A percentile compares a stretch with the other conserved stretches of the same genome.
phyloP scores from a whole-genome alignment of 306 rosid genomes.

The Elaeagnus macrophylla region DNA sequence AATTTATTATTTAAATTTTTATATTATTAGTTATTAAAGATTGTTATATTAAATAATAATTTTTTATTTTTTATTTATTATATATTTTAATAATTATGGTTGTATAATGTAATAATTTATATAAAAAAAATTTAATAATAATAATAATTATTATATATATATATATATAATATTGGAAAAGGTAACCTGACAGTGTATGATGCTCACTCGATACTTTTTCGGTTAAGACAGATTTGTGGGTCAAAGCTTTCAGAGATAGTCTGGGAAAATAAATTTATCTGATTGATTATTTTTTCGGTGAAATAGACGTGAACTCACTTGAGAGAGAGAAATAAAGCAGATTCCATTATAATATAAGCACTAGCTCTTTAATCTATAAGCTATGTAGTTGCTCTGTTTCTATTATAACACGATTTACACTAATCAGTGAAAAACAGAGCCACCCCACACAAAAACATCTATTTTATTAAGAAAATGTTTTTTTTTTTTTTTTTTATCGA shows the following conservation, averaged over 20 bases:
- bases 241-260: constrained; percentile 60
- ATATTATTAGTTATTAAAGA: too few relatives aligned
- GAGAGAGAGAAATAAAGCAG: constrained; percentile 47
- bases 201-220: constrained; percentile 39
- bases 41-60: too few relatives aligned
- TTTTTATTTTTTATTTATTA: too few relatives aligned
- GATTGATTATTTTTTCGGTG: constrained; percentile 50
- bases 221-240: constrained; percentile 74
- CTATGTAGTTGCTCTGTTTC: constrained; percentile 11
- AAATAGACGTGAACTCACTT: constrained; percentile 64
- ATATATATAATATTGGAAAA: too few relatives aligned
- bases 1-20: too few relatives aligned
- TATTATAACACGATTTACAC: constrained; percentile 5
- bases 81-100: too few relatives aligned
- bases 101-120: too few relatives aligned
- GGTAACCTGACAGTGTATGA: constrained; percentile 15
- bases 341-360: constrained; percentile 62
- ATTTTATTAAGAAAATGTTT: too few relatives aligned
- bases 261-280: constrained; percentile 43
- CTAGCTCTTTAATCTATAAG: constrained; percentile 10
- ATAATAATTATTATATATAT: too few relatives aligned
- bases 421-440: neutral
- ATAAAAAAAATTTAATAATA: too few relatives aligned
- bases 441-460: neutral
- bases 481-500: too few relatives aligned